Evolutionary conservation across 23 red algal species (phyloP).

Genomic region (Gracilariopsis chorda): DNA sequence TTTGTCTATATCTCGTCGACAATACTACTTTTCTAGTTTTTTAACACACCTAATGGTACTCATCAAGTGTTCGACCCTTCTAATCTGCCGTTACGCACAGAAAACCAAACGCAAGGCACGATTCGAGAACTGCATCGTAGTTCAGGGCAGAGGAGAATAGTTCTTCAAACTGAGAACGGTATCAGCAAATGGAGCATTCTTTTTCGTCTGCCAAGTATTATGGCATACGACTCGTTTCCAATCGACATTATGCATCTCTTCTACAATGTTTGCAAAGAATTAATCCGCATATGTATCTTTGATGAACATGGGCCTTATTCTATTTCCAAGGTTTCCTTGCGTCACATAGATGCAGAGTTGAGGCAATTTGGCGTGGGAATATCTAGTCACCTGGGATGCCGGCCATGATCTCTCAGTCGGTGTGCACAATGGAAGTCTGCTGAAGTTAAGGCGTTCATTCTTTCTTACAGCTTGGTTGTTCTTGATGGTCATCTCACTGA

Average conservation of each 20-base stretch:
- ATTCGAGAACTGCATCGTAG: not conserved
- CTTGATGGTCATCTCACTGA: not conserved
- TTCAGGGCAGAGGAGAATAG: not conserved
- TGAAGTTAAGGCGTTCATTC: not conserved
- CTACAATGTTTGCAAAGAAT: not conserved
- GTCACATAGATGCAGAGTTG: not conserved
- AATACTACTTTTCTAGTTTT: not conserved
- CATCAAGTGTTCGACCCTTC: not conserved
- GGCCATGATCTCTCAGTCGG: not conserved
- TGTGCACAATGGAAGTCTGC: not conserved
- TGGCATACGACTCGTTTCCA: not conserved
- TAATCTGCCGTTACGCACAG: not conserved
- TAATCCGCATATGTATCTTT: not conserved
- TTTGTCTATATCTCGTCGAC: not conserved
- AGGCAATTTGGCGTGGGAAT: not conserved
- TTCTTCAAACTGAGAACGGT: not conserved
- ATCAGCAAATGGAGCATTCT: not conserved
- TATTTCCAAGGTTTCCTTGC: too few relatives aligned
- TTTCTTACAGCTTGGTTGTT: not conserved
- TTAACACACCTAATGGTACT: not conserved
- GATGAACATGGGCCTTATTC: not conserved
- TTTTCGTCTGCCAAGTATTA: not conserved
- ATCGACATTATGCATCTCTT: conserved; percentile 16
- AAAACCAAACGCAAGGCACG: not conserved
- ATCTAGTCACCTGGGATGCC: not conserved